These are phyloP conservation scores for Ophiostoma tasmaniense DNA, from an alignment of 2,329 filamentous ascomycete species.

Conservation along the genomic window DNA sequence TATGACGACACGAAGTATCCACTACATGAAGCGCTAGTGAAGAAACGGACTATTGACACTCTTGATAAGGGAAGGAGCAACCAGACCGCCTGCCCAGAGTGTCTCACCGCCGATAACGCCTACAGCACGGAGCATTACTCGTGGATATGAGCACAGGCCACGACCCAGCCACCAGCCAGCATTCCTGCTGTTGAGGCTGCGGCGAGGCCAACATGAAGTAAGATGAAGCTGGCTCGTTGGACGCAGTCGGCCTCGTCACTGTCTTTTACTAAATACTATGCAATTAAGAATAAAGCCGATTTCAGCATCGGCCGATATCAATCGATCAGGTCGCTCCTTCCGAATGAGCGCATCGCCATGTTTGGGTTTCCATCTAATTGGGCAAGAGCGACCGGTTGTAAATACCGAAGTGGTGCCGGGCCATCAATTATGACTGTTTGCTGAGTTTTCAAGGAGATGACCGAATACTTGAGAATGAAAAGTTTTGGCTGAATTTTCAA, in stretches of 20 bases:
- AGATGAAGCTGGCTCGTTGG: background rate
- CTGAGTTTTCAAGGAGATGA: background rate
- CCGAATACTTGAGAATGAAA: background rate
- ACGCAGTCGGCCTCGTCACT: background rate
- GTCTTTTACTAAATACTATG: background rate
- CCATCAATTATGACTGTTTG: background rate
- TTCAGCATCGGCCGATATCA: background rate
- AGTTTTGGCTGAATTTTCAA: background rate
- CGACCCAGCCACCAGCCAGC: slow-evolving; percentile 11
- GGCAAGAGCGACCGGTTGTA: background rate
- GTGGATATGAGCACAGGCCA: background rate
- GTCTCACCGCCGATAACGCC: slow-evolving; percentile 8
- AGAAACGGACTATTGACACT: slow-evolving; percentile 1
- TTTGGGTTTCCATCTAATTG: background rate
- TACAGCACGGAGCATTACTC: background rate
- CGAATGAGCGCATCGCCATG: background rate
- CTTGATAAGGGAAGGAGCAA: background rate
- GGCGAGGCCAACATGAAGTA: background rate
- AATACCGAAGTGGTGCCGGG: background rate
- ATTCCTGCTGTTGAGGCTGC: background rate
- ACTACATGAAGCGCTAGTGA: slow-evolving; percentile 11
- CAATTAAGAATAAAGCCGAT: background rate
- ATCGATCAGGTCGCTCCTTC: background rate
- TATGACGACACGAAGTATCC: slow-evolving; percentile 17
- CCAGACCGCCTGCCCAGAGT: slow-evolving; percentile 1